phyloP scores from a whole-genome alignment of 306 rosid genomes.

The Cicer bijugum region DNA sequence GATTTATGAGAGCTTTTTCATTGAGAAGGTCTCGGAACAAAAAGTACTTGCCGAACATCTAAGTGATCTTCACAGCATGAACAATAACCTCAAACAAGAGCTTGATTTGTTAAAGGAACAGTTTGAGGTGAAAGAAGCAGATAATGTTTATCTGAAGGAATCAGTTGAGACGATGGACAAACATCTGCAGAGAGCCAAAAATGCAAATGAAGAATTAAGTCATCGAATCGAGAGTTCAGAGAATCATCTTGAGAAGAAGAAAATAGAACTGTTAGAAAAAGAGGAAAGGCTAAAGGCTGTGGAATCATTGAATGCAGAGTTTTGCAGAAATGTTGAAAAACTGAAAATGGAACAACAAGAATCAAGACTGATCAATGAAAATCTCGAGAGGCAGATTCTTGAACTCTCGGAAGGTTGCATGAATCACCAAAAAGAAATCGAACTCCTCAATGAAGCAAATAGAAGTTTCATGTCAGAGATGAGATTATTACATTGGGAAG shows the following conservation, averaged over 20 bases:
- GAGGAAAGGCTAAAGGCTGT: slow-evolving; percentile 64
- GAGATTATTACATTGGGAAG: slow-evolving; percentile 57
- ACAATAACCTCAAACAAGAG: slow-evolving; percentile 60
- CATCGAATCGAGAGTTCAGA: slow-evolving; percentile 56
- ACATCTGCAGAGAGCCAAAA: slow-evolving; percentile 60
- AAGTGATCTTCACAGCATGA: slow-evolving; percentile 51
- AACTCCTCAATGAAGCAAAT: slow-evolving; percentile 64
- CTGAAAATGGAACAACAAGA: slow-evolving; percentile 65
- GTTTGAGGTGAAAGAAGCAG: slow-evolving; percentile 60
- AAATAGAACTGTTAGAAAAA: slow-evolving; percentile 64
- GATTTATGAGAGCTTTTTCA: slow-evolving; percentile 66
- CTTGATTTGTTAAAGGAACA: slow-evolving; percentile 57
- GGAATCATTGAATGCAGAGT: slow-evolving; percentile 59
- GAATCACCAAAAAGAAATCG: slow-evolving; percentile 67
- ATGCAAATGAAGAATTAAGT: slow-evolving; percentile 56
- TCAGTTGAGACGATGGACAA: slow-evolving; percentile 54
- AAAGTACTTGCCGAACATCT: slow-evolving; percentile 61
- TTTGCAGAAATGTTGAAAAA: slow-evolving; percentile 61
- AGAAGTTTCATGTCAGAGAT: slow-evolving; percentile 62
- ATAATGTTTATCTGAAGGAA: slow-evolving; percentile 60
- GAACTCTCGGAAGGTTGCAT: slow-evolving; percentile 62
- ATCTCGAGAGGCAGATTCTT: slow-evolving; percentile 61
- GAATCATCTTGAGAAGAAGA: slow-evolving; percentile 56
- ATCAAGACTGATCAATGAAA: slow-evolving; percentile 54
- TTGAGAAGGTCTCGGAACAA: slow-evolving; percentile 67